phyloP scores from a whole-genome alignment of 2,329 filamentous ascomycete species.

The Aureobasidium sp. region DNA sequence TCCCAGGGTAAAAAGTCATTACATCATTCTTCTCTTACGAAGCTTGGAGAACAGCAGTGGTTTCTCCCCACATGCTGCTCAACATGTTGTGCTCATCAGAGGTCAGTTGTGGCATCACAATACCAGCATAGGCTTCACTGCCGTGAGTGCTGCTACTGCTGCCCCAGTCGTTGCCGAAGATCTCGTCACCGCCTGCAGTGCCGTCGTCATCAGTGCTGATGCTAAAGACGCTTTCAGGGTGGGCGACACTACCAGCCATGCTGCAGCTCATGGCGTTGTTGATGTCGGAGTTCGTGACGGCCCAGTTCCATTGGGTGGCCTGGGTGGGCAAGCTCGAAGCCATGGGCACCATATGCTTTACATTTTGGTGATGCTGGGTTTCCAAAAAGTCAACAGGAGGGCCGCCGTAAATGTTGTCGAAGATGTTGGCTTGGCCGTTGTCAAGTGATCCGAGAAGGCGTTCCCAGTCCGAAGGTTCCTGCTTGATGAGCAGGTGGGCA shows the following conservation, averaged over 20 bases:
- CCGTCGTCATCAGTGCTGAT: constrained; percentile 52
- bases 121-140: constrained; percentile 19
- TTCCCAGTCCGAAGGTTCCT: constrained; percentile 62
- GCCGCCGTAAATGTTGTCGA: constrained; percentile 71
- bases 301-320: constrained; percentile 17
- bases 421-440: constrained; percentile 72
- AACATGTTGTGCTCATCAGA: constrained; percentile 15
- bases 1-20: neutral
- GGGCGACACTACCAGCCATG: constrained; percentile 20
- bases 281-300: constrained; percentile 11
- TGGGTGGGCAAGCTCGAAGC: neutral
- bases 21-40: neutral
- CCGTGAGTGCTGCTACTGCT: constrained; percentile 13
- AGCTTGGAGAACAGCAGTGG: neutral
- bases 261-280: neutral
- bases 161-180: constrained; percentile 23
- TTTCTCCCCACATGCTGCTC: constrained; percentile 7
- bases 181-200: constrained; percentile 44
- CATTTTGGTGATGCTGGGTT: constrained; percentile 6
- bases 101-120: constrained; percentile 21
- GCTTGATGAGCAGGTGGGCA: constrained; percentile 20
- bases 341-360: neutral
- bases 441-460: constrained; percentile 71
- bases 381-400: constrained; percentile 36
- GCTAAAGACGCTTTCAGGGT: constrained; percentile 47